Evolutionary conservation across 495 filamentous ascomycete genomes (phyloP).

Genomic region (Xylona heveae): DNA sequence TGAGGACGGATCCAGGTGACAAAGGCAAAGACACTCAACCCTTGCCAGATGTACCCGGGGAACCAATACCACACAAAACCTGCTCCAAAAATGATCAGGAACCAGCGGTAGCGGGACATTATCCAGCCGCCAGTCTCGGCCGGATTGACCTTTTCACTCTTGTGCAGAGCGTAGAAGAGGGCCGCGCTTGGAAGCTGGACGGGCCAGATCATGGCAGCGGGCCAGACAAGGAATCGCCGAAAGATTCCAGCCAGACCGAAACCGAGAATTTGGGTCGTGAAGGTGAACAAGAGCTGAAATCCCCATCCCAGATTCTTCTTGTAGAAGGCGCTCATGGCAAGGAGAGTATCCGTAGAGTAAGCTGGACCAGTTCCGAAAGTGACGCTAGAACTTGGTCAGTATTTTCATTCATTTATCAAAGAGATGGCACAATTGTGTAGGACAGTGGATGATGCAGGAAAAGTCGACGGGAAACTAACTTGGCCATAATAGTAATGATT

Average conservation of each 20-base stretch:
- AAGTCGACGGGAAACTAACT: too few species aligned
- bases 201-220: slow-evolving; percentile 19
- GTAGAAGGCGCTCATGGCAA: slow-evolving; percentile 38
- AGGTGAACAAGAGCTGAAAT: slow-evolving; percentile 44
- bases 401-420: too few species aligned
- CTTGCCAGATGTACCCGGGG: slow-evolving; percentile 34
- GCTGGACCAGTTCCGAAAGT: slow-evolving; percentile 32
- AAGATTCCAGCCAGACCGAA: slow-evolving; percentile 57
- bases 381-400: too few species aligned
- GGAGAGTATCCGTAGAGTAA: slow-evolving; percentile 46
- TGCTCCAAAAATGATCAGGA: slow-evolving; percentile 25
- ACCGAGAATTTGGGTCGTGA: slow-evolving; percentile 53
- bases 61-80: slow-evolving; percentile 39
- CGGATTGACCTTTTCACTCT: slow-evolving; percentile 19
- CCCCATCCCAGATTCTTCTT: slow-evolving; percentile 41
- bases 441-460: too few species aligned
- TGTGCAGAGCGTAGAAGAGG: slow-evolving; percentile 23
- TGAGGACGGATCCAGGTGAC: slow-evolving; percentile 37
- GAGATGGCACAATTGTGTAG: too few species aligned
- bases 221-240: slow-evolving; percentile 22
- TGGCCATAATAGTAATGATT: slow-evolving; percentile 56
- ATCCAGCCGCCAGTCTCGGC: slow-evolving; percentile 25
- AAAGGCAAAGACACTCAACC: slow-evolving; percentile 36
- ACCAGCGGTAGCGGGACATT: slow-evolving; percentile 38
- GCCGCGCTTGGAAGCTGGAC: slow-evolving; percentile 11